Conservation (phyloP, 768 basidiomycete species). For the Lentinula detonsa region DNA sequence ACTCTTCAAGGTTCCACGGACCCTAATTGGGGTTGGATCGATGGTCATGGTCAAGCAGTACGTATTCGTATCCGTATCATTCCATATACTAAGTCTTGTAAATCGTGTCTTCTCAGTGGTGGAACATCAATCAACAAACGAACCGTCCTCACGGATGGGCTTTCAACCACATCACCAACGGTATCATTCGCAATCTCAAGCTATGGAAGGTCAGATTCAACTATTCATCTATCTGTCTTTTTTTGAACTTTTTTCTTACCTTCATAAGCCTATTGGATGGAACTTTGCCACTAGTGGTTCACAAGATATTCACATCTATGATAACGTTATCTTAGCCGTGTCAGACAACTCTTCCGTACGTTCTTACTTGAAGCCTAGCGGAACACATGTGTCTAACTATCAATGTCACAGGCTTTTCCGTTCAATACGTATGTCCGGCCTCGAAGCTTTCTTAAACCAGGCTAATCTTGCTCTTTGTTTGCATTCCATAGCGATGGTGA, state of each 20-base stretch:
- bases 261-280: constrained; percentile 48
- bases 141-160: constrained; percentile 52
- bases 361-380: not conserved
- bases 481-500: constrained; percentile 30
- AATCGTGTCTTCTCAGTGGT: constrained; percentile 38
- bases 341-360: constrained; percentile 34
- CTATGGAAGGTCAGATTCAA: constrained; percentile 37
- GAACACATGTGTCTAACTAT: not conserved
- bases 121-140: constrained; percentile 44
- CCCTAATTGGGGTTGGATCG: constrained; percentile 60
- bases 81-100: not conserved
- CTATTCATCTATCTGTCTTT: not conserved
- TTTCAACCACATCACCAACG: constrained; percentile 47
- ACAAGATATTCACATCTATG: constrained; percentile 42
- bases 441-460: not conserved
- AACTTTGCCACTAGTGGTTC: constrained; percentile 50
- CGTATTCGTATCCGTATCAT: constrained; percentile 3
- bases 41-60: constrained; percentile 52
- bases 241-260: not conserved
- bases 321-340: constrained; percentile 48
- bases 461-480: not conserved
- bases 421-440: constrained; percentile 47
- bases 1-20: constrained; percentile 50
- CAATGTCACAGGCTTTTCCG: constrained; percentile 38
- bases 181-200: constrained; percentile 54